Base-by-base conservation (phyloP, 2,329 filamentous ascomycete genomes). In the Ophiostoma ulmi region DNA sequence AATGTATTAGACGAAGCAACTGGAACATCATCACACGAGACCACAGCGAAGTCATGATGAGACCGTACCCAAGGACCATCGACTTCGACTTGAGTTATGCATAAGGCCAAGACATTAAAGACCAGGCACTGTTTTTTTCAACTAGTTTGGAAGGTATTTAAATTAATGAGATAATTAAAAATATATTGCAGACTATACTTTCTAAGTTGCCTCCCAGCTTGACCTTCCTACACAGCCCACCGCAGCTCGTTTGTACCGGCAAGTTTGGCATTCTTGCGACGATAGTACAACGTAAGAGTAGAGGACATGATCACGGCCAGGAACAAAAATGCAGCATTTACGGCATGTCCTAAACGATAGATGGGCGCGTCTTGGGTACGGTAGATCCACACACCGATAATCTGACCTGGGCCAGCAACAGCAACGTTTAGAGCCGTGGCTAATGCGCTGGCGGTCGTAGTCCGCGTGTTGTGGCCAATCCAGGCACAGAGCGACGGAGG, bases 371-470 rank as follows among this genome's bases (percentile, higher is more conserved):
- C 52, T 58, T 58, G 52, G 7, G 22, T 26, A 17, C 52, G 52
- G 52, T 58, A 58, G 22, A 58, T 58, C 52, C 52, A 58, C n/a
- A 58, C 52, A 26, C 52, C 52, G n/a, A 58, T 58, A 17, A 58
- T 58, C 52, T 58, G 52, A 26, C 52, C 26, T 2, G 52, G 52
- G 4, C 52, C 52, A 5, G 52, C 52, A 58, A 58, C 7, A 26
- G 52, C 52, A 26, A 58, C n/a, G 26, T 58, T 58, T 1, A 58
- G 13, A 11, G 52, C 52, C 7, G 52, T 58, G 7, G 52, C 52
- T 22, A 58, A 11, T 22, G n/a, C 52, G 3, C n/a, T 13, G 22
- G n/a, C 52, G 2, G 52, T 58, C 0, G 52, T 58, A 13, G 52
- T 58, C n/a, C 52, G 52, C 8, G 52, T 31, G 22, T 58, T 58